Conservation (phyloP, 2,329 filamentous ascomycete genomes). For the Chaetomium strumarium region DNA sequence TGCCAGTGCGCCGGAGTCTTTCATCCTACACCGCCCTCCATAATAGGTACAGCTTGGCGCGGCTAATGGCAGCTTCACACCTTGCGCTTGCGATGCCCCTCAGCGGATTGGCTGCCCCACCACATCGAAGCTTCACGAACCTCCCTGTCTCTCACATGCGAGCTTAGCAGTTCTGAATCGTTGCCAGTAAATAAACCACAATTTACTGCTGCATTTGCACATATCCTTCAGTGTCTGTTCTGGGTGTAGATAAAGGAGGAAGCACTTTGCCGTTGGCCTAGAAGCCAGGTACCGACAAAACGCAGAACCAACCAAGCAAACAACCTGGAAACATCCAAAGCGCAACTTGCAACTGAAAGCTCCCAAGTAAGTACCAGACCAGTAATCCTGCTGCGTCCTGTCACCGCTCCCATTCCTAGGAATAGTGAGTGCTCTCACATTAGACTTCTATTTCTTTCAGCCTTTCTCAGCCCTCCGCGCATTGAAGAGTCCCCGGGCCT, state of each 20-base stretch:
- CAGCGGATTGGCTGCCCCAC: conserved; percentile 15
- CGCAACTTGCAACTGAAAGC: background rate
- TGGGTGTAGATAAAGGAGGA: background rate
- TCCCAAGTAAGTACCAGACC: background rate
- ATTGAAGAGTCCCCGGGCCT: no score
- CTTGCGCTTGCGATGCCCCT: conserved; percentile 2
- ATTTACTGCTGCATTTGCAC: background rate
- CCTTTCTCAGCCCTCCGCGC: no score
- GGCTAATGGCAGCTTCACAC: background rate
- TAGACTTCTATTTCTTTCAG: no score
- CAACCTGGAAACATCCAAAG: background rate
- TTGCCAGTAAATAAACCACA: background rate
- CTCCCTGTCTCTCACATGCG: conserved; percentile 10
- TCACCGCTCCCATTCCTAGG: no score
- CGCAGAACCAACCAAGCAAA: background rate
- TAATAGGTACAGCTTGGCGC: background rate
- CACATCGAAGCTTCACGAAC: conserved; percentile 28
- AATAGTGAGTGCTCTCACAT: no score
- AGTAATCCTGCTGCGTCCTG: background rate
- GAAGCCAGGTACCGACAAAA: background rate
- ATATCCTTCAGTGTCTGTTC: background rate
- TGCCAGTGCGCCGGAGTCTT: no score
- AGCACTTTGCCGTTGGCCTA: background rate
- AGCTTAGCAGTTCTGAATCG: background rate
- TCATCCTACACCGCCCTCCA: background rate